Evolutionary conservation across 805 yeast genomes (phyloP).

Genomic region (Hanseniaspora jakobsenii): DNA sequence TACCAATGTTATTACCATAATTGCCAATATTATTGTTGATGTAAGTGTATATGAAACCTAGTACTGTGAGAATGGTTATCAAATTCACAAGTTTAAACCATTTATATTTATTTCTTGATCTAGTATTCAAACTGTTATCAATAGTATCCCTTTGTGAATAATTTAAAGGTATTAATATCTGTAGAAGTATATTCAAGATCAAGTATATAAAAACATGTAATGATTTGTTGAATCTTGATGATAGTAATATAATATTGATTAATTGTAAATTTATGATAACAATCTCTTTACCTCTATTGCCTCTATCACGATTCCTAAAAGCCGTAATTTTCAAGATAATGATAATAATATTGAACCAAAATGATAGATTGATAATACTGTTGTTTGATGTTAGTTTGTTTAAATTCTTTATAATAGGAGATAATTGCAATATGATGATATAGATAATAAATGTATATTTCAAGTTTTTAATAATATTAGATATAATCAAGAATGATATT

Average conservation of each 20-base stretch:
- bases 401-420: constrained; percentile 81
- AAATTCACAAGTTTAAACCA: no score
- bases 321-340: constrained; percentile 27
- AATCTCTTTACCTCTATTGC: constrained; percentile 27
- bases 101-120: no score
- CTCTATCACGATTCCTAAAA: constrained; percentile 15
- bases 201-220: constrained; percentile 74
- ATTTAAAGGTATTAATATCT: constrained; percentile 24
- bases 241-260: constrained; percentile 76
- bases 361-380: constrained; percentile 85
- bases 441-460: constrained; percentile 61
- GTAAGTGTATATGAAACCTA: no score
- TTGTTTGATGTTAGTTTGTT: constrained; percentile 85
- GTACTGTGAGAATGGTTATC: no score
- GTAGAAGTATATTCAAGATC: constrained; percentile 33
- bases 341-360: constrained; percentile 63
- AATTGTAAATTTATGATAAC: constrained; percentile 66
- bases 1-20: no score
- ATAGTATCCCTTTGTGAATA: constrained; percentile 5
- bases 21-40: no score
- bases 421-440: constrained; percentile 59
- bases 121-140: no score
- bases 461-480: constrained; percentile 23
- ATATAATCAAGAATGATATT: constrained; percentile 14
- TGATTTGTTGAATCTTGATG: constrained; percentile 71